phyloP scores from a whole-genome alignment of 345 rosid genomes.

The Mercurialis annua region DNA sequence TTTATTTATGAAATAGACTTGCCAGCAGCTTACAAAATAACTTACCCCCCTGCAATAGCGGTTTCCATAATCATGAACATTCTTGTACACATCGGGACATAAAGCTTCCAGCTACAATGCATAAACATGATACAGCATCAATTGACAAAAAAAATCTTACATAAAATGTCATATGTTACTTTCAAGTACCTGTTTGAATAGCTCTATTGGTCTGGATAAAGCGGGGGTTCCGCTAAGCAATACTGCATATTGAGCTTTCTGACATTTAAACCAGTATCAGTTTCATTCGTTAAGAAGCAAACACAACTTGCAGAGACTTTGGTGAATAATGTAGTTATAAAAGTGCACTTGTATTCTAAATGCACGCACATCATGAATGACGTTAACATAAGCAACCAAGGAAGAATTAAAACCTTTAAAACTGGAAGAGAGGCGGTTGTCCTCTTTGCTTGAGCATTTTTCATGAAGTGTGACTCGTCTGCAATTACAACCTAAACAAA shows the following conservation, averaged over 20 bases:
- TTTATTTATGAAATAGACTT: background rate
- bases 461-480: constrained; percentile 92
- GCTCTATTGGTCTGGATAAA: constrained; percentile 92
- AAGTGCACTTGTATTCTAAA: background rate
- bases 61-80: constrained; percentile 78
- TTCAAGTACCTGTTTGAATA: constrained; percentile 73
- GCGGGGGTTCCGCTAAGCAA: constrained; percentile 98
- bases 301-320: too few relatives aligned
- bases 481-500: constrained; percentile 85
- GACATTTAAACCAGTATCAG: constrained; percentile 25
- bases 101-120: constrained; percentile 79
- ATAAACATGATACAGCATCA: constrained; percentile 9
- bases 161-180: constrained; percentile 10
- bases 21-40: constrained; percentile 8
- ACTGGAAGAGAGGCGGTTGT: constrained; percentile 76
- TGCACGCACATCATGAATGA: background rate
- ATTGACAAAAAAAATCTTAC: constrained; percentile 12
- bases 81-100: constrained; percentile 79
- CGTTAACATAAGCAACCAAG: constrained; percentile 12
- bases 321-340: too few relatives aligned
- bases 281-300: background rate
- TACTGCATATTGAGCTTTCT: constrained; percentile 87
- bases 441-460: constrained; percentile 97
- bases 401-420: constrained; percentile 63
- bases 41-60: constrained; percentile 93